Evolutionary conservation across 1,284 basidiomycete species (phyloP), one percentile per base, ranked within the genome.

Genomic region (Rhodotorula mucilaginosa): DNA sequence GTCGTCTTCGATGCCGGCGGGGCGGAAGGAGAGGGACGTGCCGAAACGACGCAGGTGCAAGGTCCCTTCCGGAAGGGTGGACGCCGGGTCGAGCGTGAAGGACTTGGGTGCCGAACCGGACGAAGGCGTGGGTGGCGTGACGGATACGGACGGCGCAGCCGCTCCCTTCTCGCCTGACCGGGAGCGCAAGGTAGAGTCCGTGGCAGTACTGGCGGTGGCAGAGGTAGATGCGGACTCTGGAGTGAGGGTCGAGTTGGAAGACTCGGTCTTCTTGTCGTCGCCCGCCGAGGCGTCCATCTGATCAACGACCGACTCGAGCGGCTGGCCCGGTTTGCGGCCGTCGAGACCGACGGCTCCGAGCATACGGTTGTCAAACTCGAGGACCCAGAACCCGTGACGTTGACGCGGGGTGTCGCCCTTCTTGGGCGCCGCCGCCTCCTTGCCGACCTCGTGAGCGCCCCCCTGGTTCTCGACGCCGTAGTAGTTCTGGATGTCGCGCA

Each of bases 281-380:
- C 65, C 58, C 12, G 31, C n/a, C 3, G 46, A 49, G 3, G 51
- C 13, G 15, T 60, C 59, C 44, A 68, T 10, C 29, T 61, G 64
- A 56, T 76, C 75, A 44, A 70, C 68, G 31, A 69, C 58, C 34
- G 75, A 71, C 47, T 71, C 64, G 69, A 76, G 68, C 10, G 26
- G 46, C 44, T 68, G 63, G 12, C 73, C 75, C 2, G 75, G 69
- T 62, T 70, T 73, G 26, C 34, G 64, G 10, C 76, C 74, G 61
- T 75, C 72, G 57, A 75, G 64, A 2, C 62, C 68, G 21, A 77
- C 34, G 46, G 65, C 64, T 23, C 74, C 74, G 44, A 77, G 68
- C 58, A 75, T 69, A 19, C 72, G 67, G 26, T 67, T 48, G 61
- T 77, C 74, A 59, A 70, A 75, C 63, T 77, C 75, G 66, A 75